Conservation (phyloP, 2,329 filamentous ascomycete genomes). For the Simplicillium sp. region DNA sequence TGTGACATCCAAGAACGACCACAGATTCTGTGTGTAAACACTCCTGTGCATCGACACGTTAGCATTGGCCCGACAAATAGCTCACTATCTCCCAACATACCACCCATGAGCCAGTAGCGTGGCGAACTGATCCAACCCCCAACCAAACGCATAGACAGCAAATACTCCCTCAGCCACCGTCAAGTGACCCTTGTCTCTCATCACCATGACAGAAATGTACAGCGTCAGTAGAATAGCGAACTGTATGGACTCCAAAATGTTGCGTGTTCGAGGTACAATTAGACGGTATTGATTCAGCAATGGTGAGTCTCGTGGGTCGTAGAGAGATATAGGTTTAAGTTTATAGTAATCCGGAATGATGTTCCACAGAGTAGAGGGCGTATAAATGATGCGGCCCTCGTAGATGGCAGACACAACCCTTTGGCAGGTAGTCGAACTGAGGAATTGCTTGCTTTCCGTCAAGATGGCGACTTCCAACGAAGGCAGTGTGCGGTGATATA, state of each 20-base stretch:
- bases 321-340: constrained; percentile 70
- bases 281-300: constrained; percentile 78
- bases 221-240: constrained; percentile 60
- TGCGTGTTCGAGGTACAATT: constrained; percentile 71
- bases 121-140: constrained; percentile 69
- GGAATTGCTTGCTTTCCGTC: constrained; percentile 69
- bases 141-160: constrained; percentile 65
- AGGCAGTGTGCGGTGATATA: constrained; percentile 53
- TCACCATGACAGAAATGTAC: constrained; percentile 64
- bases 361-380: constrained; percentile 71
- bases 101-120: constrained; percentile 67
- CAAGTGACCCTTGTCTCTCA: constrained; percentile 48
- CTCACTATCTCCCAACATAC: constrained; percentile 21
- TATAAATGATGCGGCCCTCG: constrained; percentile 71
- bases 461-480: constrained; percentile 77
- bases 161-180: constrained; percentile 57
- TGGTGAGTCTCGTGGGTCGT: constrained; percentile 66
- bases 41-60: constrained; percentile 36
- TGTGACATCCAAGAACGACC: constrained; percentile 77
- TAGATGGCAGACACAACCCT: constrained; percentile 79
- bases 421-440: constrained; percentile 69
- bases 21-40: constrained; percentile 80
- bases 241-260: constrained; percentile 64
- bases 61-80: not conserved
- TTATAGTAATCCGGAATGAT: constrained; percentile 83